Evolutionary conservation across 148 eudicot genomes (phyloP), one percentile per base, ranked within the genome.

Genomic region (Fagopyrum homotropicum): DNA sequence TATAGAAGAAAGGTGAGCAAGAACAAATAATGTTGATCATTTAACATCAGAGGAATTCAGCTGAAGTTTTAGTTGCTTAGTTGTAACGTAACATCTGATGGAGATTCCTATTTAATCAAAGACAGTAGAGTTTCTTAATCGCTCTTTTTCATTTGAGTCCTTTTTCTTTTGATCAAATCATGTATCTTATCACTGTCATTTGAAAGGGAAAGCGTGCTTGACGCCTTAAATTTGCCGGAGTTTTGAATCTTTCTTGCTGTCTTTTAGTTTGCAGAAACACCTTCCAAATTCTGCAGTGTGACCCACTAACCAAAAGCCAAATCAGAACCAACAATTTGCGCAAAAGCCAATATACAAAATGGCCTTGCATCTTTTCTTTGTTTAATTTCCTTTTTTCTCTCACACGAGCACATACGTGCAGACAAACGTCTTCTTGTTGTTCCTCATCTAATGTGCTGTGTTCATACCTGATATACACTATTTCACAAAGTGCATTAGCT

Each of bases 131-230:
- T 15, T 63, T 29, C 69, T 10, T 63, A 63, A 63, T 63, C 69
- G 35, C 30, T 40, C 47, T 46, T 40, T 61, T 29, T 61, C 40
- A 26, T 19, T 9, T 60, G 2, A 54, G 66, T 60, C 43, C 43
- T 26, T 60, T 35, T 60, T 60, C 68, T 61, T 66, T 66, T 35
- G 71, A 66, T 66, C 71, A 66, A n/a, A 66, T 66, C 71, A 40
- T 40, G 71, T 66, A 40, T 66, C 46, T 66, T 43, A 66, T 66
- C 35, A n/a, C 47, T 66, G 71, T 66, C 71, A 66, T 66, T 66
- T 40, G 19, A 66, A 66, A 15, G 46, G 71, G 46, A 66, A 40
- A 4, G 71, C 71, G 71, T 43, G 71, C 12, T 66, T 66, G 5
- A 14, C 30, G 71, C 71, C 47, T 12, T 66, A 35, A 35, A 14